Evolutionary conservation across 352 stramenopile genomes (phyloP), one percentile per base, ranked within the genome.

Genomic region (Phytophthora constricta): DNA sequence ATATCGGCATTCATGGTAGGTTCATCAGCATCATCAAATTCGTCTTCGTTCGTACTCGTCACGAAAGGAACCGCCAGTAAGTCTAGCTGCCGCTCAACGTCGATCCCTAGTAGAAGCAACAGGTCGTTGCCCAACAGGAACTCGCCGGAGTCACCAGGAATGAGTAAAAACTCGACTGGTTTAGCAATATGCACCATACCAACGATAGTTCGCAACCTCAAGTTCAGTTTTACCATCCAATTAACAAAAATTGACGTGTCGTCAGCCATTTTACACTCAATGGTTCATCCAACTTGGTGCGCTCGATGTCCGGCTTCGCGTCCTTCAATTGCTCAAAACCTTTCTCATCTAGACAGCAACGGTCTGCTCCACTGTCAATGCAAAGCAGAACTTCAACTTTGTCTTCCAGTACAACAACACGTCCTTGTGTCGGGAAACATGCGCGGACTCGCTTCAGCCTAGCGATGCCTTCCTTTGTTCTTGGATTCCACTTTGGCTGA

Each of bases 101-200:
- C 54, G 31, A 69, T 69, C 14, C 62, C 37, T 2, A 64, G 5
- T 5, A n/a, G 58, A 0, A 58, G 16, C 22, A 70, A 56, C 41
- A 70, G 4, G 31, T 70, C 54, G 8, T 65, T 70, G 19, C 54
- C 55, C 1, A 70, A n/a, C 22, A 57, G 23, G 23, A 70, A 64
- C 23, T 65, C 47, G 3, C 26, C 25, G 26, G 45, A 49, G 39
- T 45, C 56, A 19, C 54, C 62, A 20, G 28, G 28, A 65, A 70
- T 70, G 47, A 60, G 42, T 14, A 70, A 33, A 50, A 46, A 55
- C 48, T 70, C 48, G 39, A 65, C 62, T 14, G 39, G 53, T 20
- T 60, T 33, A 33, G 39, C 54, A 33, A 70, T 27, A 8, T 49
- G 41, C 3, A 66, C 59, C 28, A 39, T 50, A 42, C 42, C 49